Percentiles rank a stretch among this genome's conserved stretches.
Conservation (phyloP, 768 basidiomycete species). For the Leccinum arenicola region DNA sequence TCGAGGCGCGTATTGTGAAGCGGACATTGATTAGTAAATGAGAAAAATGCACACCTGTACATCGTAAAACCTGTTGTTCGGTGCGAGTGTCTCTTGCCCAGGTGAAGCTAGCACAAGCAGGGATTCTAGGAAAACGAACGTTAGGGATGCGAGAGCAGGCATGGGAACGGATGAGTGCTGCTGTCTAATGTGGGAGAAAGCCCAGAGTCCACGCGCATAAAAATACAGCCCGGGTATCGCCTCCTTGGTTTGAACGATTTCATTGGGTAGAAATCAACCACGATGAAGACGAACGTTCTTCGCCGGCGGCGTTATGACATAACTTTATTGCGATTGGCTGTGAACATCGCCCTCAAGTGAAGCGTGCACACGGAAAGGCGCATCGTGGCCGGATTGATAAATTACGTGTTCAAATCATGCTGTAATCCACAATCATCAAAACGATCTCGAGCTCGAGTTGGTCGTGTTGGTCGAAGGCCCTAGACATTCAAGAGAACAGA, state of each 20-base stretch:
- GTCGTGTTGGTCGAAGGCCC: neutral
- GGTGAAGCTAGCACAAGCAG: constrained; percentile 26
- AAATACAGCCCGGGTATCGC: neutral
- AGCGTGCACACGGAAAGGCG: constrained; percentile 18
- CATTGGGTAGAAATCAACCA: constrained; percentile 20
- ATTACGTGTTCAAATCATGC: neutral
- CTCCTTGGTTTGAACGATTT: neutral
- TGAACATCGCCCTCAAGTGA: neutral
- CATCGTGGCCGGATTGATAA: neutral
- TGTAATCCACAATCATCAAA: neutral
- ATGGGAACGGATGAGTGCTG: constrained; percentile 10
- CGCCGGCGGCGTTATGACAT: neutral
- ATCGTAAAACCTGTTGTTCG: constrained; percentile 40
- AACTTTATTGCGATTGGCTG: constrained; percentile 23
- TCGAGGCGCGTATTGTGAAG: constrained; percentile 1
- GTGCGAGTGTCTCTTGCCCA: constrained; percentile 24
- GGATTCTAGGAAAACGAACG: neutral
- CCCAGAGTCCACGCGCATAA: neutral
- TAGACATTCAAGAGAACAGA: neutral
- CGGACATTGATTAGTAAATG: neutral
- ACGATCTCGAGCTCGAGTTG: neutral
- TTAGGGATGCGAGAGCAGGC: constrained; percentile 13
- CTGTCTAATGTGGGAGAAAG: neutral
- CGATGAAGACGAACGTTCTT: constrained; percentile 34
- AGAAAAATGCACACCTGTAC: constrained; percentile 40